Conservation (phyloP, 2,329 filamentous ascomycete species). For the Cordyceps fumosorosea region DNA sequence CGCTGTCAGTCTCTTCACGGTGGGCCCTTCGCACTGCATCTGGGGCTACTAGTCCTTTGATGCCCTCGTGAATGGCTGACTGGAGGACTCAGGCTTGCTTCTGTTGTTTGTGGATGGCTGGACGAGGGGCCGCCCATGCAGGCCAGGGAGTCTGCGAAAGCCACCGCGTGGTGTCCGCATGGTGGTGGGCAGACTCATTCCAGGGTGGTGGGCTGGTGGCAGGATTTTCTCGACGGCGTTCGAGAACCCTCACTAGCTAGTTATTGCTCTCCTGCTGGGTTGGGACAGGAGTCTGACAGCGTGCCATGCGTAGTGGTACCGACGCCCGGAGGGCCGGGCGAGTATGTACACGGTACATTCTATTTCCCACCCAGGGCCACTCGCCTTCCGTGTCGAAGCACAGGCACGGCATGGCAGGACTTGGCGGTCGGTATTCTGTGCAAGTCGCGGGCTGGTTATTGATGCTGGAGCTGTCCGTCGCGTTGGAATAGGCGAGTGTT, state of each 20-base stretch:
- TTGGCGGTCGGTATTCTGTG: neutral
- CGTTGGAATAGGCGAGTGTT: neutral
- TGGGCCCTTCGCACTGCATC: neutral
- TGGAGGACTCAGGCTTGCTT: neutral
- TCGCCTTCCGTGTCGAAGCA: neutral
- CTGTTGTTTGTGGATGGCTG: neutral
- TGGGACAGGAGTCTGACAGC: neutral
- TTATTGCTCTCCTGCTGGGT: neutral
- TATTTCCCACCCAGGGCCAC: neutral
- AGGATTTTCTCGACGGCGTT: slow-evolving; percentile 2
- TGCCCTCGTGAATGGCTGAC: neutral
- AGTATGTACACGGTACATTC: neutral
- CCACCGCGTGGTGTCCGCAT: neutral
- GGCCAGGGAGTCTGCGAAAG: neutral
- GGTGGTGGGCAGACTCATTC: slow-evolving; percentile 5
- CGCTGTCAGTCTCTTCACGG: neutral
- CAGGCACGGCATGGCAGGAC: neutral
- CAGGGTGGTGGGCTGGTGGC: neutral
- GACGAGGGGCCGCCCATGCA: neutral
- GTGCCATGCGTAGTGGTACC: neutral
- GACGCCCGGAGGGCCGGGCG: neutral
- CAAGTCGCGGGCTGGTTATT: neutral
- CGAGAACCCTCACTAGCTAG: slow-evolving; percentile 3
- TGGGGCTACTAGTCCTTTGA: neutral
- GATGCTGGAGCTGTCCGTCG: neutral